phyloP scores from a whole-genome alignment of 371 early-diverging fungal genomes.

The Apophysomyces sp. region DNA sequence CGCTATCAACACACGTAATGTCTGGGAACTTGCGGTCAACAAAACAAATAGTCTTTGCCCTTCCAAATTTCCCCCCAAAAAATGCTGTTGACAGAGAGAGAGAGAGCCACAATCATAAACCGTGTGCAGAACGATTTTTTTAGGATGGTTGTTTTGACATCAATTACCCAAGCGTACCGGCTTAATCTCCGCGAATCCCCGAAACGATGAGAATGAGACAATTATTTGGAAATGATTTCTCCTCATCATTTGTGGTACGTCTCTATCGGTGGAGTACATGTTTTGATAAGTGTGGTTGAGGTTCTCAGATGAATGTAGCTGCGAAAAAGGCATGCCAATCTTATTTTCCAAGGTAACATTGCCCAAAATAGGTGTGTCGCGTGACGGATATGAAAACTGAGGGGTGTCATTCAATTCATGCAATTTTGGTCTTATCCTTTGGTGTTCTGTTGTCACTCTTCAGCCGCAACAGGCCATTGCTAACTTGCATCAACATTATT shows the following conservation, averaged over 20 bases:
- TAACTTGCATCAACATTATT: not conserved
- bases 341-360: not conserved
- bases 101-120: too few species aligned
- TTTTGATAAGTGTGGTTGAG: too few species aligned
- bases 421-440: not conserved
- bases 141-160: not conserved
- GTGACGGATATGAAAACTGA: not conserved
- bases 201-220: not conserved
- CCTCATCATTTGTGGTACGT: too few species aligned
- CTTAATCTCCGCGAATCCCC: not conserved
- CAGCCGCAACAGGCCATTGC: not conserved
- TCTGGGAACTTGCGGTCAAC: too few species aligned
- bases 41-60: too few species aligned
- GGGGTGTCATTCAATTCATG: slow-evolving; percentile 2
- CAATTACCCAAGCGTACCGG: not conserved
- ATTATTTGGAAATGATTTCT: too few species aligned
- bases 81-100: too few species aligned
- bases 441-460: not conserved
- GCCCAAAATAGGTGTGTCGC: not conserved
- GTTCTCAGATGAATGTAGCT: too few species aligned
- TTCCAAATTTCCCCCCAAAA: too few species aligned
- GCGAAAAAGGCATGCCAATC: not conserved
- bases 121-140: too few species aligned
- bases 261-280: too few species aligned
- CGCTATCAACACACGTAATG: too few species aligned